These are phyloP conservation scores for Cylindrotheca fusiformis DNA, from an alignment of 108 stramenopile species.

Conservation along the genomic window DNA sequence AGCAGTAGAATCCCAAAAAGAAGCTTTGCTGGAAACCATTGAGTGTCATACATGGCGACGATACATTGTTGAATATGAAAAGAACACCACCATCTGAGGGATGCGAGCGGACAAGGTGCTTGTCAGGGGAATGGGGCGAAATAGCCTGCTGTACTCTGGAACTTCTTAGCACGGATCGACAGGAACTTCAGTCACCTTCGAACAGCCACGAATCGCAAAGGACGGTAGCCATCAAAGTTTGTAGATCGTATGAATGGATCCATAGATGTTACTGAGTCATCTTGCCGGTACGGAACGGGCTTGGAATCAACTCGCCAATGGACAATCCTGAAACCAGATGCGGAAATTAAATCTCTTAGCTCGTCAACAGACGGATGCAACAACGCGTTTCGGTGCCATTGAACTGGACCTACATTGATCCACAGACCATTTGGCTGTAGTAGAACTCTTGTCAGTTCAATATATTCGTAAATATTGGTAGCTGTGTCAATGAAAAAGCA, in stretches of 20 bases:
- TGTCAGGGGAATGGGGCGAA: too few relatives aligned
- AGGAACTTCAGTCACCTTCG: too few relatives aligned
- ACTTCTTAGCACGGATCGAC: too few relatives aligned
- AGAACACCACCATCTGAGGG: too few relatives aligned
- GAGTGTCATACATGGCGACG: too few relatives aligned
- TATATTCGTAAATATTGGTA: conserved; percentile 75
- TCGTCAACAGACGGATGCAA: conserved; percentile 67
- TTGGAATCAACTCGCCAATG: conserved; percentile 61
- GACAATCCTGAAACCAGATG: conserved; percentile 49
- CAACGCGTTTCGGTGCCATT: conserved; percentile 77
- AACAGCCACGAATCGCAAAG: conserved; percentile 55
- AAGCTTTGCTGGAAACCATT: too few relatives aligned
- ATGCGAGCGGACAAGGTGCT: too few relatives aligned
- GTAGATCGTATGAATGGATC: conserved; percentile 43
- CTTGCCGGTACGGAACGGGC: conserved; percentile 64
- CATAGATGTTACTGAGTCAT: conserved; percentile 12
- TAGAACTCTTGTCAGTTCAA: conserved; percentile 43
- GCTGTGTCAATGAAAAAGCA: conserved; percentile 89
- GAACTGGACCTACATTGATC: conserved; percentile 86
- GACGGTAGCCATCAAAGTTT: conserved; percentile 64
- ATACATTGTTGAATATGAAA: too few relatives aligned
- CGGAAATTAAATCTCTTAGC: conserved; percentile 51
- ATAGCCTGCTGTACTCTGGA: too few relatives aligned
- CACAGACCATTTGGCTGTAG: conserved; percentile 51
- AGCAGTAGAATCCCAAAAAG: too few relatives aligned